Evolutionary conservation across 805 yeast species (phyloP).

Genomic region (Myxozyma monticola): DNA sequence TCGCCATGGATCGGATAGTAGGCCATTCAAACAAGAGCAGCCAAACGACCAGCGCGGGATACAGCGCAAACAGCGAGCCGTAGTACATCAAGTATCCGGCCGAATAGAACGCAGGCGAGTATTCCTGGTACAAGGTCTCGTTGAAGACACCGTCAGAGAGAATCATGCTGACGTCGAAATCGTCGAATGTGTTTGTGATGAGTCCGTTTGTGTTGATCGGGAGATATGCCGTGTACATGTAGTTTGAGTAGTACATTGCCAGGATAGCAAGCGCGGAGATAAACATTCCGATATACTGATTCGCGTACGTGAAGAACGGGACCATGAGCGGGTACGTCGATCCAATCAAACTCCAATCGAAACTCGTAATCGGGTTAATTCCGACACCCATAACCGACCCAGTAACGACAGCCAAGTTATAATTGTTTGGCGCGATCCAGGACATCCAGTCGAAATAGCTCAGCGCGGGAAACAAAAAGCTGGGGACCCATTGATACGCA

Average conservation of each 20-base stretch:
- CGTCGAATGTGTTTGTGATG: conserved; percentile 52
- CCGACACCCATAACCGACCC: conserved; percentile 66
- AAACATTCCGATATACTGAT: conserved; percentile 44
- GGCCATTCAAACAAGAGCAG: conserved; percentile 5
- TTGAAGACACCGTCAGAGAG: conserved; percentile 48
- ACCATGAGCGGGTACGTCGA: conserved; percentile 29
- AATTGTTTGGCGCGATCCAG: conserved; percentile 63
- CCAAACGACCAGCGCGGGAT: conserved; percentile 14
- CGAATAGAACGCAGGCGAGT: conserved; percentile 64
- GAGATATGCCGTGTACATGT: conserved; percentile 55
- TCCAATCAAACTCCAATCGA: conserved; percentile 67
- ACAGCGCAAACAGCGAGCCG: conserved; percentile 62
- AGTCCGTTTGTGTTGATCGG: conserved; percentile 51
- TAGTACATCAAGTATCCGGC: conserved; percentile 58
- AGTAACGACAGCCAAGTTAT: conserved; percentile 62
- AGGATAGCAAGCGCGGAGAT: conserved; percentile 54
- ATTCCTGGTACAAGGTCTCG: conserved; percentile 50
- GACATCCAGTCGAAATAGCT: conserved; percentile 60
- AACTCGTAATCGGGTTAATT: conserved; percentile 57
- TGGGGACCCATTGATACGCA: conserved; percentile 62
- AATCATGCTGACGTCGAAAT: conserved; percentile 53
- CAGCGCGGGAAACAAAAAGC: conserved; percentile 57
- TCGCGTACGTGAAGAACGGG: conserved; percentile 41
- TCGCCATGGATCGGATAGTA: not conserved
- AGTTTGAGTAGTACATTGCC: conserved; percentile 53